Evolutionary conservation across 169 alveolate species (phyloP).

Genomic region (Plasmodium gonderi): DNA sequence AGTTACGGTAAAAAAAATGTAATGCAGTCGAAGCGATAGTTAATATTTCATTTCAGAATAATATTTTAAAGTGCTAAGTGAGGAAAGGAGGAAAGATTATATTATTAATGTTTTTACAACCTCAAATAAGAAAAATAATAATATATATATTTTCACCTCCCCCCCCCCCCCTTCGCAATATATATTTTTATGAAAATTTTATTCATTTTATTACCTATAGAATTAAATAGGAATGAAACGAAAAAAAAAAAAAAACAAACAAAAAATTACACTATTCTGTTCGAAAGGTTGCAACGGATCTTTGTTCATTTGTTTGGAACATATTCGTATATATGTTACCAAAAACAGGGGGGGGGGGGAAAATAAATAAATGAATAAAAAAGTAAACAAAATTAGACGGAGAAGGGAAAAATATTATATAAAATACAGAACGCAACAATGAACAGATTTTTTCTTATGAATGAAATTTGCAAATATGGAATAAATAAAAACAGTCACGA

Average conservation of each 20-base stretch:
- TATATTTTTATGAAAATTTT: background rate
- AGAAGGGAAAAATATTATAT: background rate
- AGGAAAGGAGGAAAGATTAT: background rate
- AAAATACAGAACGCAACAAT: slow-evolving; percentile 3
- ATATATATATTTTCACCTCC: background rate
- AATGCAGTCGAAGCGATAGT: background rate
- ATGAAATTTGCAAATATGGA: background rate
- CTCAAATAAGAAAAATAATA: background rate
- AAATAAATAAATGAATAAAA: background rate
- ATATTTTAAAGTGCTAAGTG: background rate
- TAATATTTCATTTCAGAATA: background rate
- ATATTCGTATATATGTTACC: background rate
- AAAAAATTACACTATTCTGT: background rate
- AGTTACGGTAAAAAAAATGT: background rate
- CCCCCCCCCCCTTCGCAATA: too few relatives aligned
- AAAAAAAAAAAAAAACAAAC: background rate
- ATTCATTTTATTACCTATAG: background rate
- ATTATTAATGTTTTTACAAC: background rate
- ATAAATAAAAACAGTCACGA: background rate
- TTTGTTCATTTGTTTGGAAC: background rate
- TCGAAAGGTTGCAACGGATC: background rate
- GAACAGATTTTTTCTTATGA: background rate
- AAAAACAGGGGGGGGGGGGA: background rate
- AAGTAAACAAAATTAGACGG: background rate
- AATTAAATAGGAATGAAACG: background rate